Percentiles rank a stretch among this genome's conserved stretches.
Conservation (phyloP, 1,284 basidiomycete genomes). For the Rugosomyces carneus region DNA sequence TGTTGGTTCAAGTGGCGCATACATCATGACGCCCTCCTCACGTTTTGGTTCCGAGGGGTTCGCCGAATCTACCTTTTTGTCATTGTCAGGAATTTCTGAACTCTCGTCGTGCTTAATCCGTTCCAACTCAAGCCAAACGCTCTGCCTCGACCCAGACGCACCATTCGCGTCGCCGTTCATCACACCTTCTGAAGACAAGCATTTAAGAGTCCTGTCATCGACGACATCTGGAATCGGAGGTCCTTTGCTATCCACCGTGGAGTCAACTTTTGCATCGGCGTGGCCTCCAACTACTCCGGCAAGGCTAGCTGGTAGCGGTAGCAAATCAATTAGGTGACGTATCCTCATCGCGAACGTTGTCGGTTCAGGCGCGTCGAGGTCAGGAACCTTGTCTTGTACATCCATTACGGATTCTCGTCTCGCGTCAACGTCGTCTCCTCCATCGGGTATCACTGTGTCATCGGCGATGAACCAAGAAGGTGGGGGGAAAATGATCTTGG, state of each 20-base stretch:
- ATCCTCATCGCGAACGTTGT: constrained; percentile 35
- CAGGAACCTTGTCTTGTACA: neutral
- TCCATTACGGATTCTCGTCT: neutral
- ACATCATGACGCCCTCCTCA: constrained; percentile 63
- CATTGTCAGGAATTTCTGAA: no score
- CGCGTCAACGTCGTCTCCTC: neutral
- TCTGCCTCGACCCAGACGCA: constrained; percentile 33
- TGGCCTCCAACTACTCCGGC: constrained; percentile 7
- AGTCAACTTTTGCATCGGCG: constrained; percentile 15
- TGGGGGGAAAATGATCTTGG: constrained; percentile 32
- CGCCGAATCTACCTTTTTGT: constrained; percentile 1
- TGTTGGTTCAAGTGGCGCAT: constrained; percentile 58
- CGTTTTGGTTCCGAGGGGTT: constrained; percentile 19
- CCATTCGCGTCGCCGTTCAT: constrained; percentile 40
- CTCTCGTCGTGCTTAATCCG: constrained; percentile 36
- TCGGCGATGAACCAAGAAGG: constrained; percentile 36
- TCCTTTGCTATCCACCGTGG: constrained; percentile 20
- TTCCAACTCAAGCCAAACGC: constrained; percentile 56
- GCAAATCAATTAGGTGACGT: constrained; percentile 33
- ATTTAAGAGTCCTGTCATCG: constrained; percentile 40
- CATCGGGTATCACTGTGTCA: neutral
- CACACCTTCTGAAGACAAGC: constrained; percentile 46
- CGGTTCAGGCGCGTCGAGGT: constrained; percentile 27
- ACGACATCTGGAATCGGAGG: constrained; percentile 30
- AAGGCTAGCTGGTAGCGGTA: constrained; percentile 23